These are phyloP conservation scores for Pseudogymnoascus verrucosus DNA, from an alignment of 2,329 filamentous ascomycete species.

Conservation along the genomic window DNA sequence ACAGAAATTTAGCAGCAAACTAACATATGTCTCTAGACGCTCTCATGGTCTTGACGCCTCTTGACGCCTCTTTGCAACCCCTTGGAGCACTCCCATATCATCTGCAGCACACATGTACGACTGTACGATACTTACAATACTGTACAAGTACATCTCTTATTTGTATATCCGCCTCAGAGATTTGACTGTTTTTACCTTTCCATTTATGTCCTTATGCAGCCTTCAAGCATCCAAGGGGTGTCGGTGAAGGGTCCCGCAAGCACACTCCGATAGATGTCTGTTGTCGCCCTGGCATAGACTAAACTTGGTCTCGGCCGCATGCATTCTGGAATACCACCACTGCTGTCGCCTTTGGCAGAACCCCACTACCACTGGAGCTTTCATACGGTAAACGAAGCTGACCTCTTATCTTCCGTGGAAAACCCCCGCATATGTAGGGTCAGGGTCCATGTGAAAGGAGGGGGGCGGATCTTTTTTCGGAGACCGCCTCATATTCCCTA, in stretches of 20 bases:
- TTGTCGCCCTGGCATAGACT: not conserved
- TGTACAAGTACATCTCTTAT: not conserved
- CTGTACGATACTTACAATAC: not conserved
- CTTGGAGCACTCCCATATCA: not conserved
- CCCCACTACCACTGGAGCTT: not conserved
- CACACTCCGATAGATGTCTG: not conserved
- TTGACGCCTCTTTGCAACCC: not conserved
- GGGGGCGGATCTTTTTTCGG: not conserved
- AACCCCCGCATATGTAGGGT: not conserved
- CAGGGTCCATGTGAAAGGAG: not conserved
- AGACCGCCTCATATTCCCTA: slow-evolving; percentile 3
- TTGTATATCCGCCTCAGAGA: not conserved
- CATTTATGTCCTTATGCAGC: not conserved
- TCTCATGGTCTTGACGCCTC: not conserved
- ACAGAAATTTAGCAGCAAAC: not conserved
- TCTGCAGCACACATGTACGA: not conserved
- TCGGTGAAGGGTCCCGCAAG: not conserved
- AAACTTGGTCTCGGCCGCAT: not conserved
- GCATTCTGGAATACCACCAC: not conserved
- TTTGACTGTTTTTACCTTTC: not conserved
- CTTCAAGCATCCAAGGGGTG: not conserved
- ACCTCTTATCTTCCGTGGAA: not conserved
- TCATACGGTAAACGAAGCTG: not conserved
- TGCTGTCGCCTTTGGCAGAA: not conserved
- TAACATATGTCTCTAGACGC: not conserved